phyloP scores from a whole-genome alignment of 192 early-diverging fungal species.

The Podila epigama region DNA sequence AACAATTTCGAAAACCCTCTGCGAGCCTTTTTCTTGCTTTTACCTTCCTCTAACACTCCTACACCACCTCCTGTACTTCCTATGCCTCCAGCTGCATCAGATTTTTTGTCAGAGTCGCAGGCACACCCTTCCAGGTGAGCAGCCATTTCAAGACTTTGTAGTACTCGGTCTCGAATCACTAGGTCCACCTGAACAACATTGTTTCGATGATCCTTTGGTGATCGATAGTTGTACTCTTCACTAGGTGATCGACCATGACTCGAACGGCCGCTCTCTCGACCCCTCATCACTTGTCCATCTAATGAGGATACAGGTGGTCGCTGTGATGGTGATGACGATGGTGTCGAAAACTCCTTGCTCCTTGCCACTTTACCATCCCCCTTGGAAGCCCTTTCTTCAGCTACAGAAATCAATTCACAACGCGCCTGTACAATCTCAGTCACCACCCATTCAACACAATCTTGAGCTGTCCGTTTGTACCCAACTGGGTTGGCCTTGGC shows the following conservation, averaged over 20 bases:
- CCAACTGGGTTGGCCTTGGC: slow-evolving; percentile 13
- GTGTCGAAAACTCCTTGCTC: not conserved
- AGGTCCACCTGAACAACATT: slow-evolving; percentile 27
- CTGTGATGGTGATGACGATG: not conserved
- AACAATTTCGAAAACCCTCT: slow-evolving; percentile 19
- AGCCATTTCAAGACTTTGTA: slow-evolving; percentile 25
- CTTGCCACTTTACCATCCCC: not conserved
- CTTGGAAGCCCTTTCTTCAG: slow-evolving; percentile 9
- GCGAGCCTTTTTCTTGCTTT: slow-evolving; percentile 6
- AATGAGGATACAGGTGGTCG: not conserved
- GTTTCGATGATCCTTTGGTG: not conserved
- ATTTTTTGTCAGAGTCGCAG: too few species aligned
- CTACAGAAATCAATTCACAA: slow-evolving; percentile 24
- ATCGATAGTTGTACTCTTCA: slow-evolving; percentile 41
- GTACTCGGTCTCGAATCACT: slow-evolving; percentile 22
- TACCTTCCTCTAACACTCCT: not conserved
- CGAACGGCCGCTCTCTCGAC: not conserved
- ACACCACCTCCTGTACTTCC: too few species aligned
- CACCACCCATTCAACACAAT: slow-evolving; percentile 38
- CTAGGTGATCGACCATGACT: slow-evolving; percentile 21
- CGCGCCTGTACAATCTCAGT: slow-evolving; percentile 37
- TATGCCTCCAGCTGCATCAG: too few species aligned
- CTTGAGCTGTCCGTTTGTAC: slow-evolving; percentile 15
- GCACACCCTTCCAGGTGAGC: slow-evolving; percentile 10
- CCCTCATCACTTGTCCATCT: not conserved